A percentile compares a stretch with the other conserved stretches of the same genome.
Evolutionary conservation across 768 basidiomycete genomes (phyloP).

Genomic region (Lactarius akahatsu): DNA sequence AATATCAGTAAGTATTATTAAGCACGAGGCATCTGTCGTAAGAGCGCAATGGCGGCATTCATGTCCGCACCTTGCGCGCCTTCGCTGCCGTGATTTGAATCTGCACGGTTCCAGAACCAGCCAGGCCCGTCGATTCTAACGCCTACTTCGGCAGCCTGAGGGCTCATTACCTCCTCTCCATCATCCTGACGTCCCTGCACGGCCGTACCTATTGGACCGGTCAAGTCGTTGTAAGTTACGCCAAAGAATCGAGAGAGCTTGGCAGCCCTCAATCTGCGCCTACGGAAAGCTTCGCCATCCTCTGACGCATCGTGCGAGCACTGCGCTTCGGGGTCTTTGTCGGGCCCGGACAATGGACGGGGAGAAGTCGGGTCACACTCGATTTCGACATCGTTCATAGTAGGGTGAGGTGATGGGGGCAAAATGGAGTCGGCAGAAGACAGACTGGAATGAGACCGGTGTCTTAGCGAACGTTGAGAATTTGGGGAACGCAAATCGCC

Average conservation of each 20-base stretch:
- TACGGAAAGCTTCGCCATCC: conserved; percentile 30
- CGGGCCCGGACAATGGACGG: not conserved
- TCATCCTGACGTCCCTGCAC: not conserved
- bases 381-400: not conserved
- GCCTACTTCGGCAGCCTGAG: conserved; percentile 9
- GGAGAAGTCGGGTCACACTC: conserved; percentile 7
- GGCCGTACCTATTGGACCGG: conserved; percentile 15
- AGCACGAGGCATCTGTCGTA: conserved; percentile 30
- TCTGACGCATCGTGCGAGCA: not conserved
- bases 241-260: conserved; percentile 61
- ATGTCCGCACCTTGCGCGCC: conserved; percentile 18
- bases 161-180: not conserved
- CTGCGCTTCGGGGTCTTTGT: conserved; percentile 3
- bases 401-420: not conserved
- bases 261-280: conserved; percentile 47
- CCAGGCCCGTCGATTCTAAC: conserved; percentile 23
- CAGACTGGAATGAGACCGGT: conserved; percentile 17
- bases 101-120: conserved; percentile 24
- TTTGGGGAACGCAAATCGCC: conserved; percentile 7
- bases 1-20: not conserved
- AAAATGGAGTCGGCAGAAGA: conserved; percentile 20
- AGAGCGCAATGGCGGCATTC: conserved; percentile 26
- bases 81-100: not conserved
- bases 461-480: conserved; percentile 2
- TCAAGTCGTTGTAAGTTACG: conserved; percentile 48